phyloP scores from a whole-genome alignment of 768 basidiomycete species.

The Psilocybe sp. region DNA sequence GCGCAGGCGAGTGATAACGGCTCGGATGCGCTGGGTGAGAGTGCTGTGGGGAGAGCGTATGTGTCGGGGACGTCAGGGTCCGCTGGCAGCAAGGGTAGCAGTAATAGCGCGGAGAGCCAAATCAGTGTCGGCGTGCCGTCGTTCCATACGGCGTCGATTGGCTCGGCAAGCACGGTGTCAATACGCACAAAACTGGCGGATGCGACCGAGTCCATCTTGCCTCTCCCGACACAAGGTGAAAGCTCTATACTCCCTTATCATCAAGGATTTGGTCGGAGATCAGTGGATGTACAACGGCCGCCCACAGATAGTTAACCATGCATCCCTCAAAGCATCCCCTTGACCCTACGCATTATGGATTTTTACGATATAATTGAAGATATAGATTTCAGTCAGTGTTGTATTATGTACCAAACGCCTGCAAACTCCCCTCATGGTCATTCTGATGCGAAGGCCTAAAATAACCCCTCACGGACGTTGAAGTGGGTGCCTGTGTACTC shows the following conservation, averaged over 20 bases:
- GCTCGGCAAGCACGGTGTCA: slow-evolving; percentile 6
- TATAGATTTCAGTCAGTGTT: too few relatives aligned
- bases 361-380: too few relatives aligned
- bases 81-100: slow-evolving; percentile 9
- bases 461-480: too few relatives aligned
- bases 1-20: slow-evolving; percentile 7
- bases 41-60: slow-evolving; percentile 5
- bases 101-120: background rate
- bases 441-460: too few relatives aligned
- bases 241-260: background rate
- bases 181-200: slow-evolving; percentile 9
- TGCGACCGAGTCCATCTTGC: slow-evolving; percentile 6
- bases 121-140: background rate
- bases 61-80: slow-evolving; percentile 11
- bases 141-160: slow-evolving; percentile 13
- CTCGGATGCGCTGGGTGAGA: slow-evolving; percentile 14
- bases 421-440: too few relatives aligned
- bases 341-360: too few relatives aligned
- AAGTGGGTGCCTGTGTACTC: too few relatives aligned
- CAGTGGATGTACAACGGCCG: too few relatives aligned
- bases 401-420: too few relatives aligned
- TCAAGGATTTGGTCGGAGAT: background rate
- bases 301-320: too few relatives aligned
- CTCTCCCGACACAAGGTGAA: background rate
- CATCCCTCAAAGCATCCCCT: too few relatives aligned